Evolutionary conservation across 208 protist species (phyloP), one percentile per base, ranked within the genome.

Genomic region (Vickermania spadyakhi): DNA sequence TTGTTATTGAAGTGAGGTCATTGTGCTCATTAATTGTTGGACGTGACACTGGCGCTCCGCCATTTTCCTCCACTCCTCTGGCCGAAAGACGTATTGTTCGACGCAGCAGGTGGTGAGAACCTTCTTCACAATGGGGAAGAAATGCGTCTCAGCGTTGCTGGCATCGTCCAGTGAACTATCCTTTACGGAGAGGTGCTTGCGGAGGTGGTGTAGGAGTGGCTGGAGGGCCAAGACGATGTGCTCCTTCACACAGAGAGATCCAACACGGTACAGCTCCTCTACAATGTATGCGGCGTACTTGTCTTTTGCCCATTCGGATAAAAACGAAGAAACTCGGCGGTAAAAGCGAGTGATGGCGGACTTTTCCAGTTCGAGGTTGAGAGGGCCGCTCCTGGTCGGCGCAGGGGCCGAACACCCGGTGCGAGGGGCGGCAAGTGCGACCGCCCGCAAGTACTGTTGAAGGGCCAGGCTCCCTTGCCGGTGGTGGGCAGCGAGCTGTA

Each of bases 51-150:
- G 83, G 31, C 84, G 85, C 56, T 77, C 52, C 26, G 86, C 89
- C 42, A 85, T 52, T 60, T 91, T 91, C 25, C 14, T 7, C 86
- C 89, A 96, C 51, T 96, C 89, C 4, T 91, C 86, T 30, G 68
- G 77, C 25, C 89, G 79, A 50, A 93, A 80, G 22, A 86, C 64
- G 74, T 93, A 93, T 63, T 93, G 77, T 75, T 96, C 85, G 26
- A 96, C 89, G 56, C 75, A 90, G 62, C 83, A 93, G 68, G 83
- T 85, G n/a, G 64, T 66, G 60, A 93, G 75, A n/a, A 96, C 81
- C 68, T 96, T 93, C 21, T 45, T 45, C 7, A 18, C 36, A 18
- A 45, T 45, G 36, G 18, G 11, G 36, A 18, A n/a, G 36, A 30
- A 23, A 28, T 11, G 41, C 45, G 13, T 23, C 42, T 22, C n/a